Evolutionary conservation across 1,284 basidiomycete species (phyloP), one percentile per base, ranked within the genome.

Genomic region (Cryptococcus maquisensis): DNA sequence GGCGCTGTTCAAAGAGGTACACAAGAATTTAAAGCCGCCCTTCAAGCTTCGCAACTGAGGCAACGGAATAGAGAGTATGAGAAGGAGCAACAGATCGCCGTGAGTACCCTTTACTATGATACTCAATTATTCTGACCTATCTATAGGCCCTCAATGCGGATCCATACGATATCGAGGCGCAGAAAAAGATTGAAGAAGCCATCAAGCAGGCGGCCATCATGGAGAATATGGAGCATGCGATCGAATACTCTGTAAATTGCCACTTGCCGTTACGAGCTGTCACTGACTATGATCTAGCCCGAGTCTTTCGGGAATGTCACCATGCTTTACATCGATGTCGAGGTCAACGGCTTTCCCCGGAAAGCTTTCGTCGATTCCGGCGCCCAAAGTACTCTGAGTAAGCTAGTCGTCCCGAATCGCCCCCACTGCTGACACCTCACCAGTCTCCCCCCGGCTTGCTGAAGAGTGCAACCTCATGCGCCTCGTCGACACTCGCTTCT

Each of bases 311-410:
- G 92, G 16, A 82, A 86, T 55, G 96, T 98, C 12, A 88, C 85
- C 2, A 98, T 98, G 96, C 86, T 98, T 48, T 98, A 77, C 54
- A 74, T 80, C 61, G 65, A 79, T 48, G 86, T 95, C 0, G 93
- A 97, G 68, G 92, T 98, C 3, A 98, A 98, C 67, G 88, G 88
- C 0, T 81, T 83, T 51, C 85, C 86, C 1, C 85, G 98, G 37
- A 96, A 94, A 72, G 96, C 96, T 0, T 98, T 98, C 68, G 96
- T 98, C 23, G 95, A 98, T 71, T 95, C 91, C 62, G 95, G 95
- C 24, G 95, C 96, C 3, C 96, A 98, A 66, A 84, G 86, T 52
- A 98, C 95, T 0, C 97, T 98, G 77, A 96, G 91, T 94, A 61
- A 72, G 88, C 79, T 16, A 24, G 44, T 20, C n/a, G 10, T 23